These are phyloP conservation scores for Pochonia chlamydosporia DNA, from an alignment of 2,329 filamentous ascomycete species.

Conservation along the genomic window DNA sequence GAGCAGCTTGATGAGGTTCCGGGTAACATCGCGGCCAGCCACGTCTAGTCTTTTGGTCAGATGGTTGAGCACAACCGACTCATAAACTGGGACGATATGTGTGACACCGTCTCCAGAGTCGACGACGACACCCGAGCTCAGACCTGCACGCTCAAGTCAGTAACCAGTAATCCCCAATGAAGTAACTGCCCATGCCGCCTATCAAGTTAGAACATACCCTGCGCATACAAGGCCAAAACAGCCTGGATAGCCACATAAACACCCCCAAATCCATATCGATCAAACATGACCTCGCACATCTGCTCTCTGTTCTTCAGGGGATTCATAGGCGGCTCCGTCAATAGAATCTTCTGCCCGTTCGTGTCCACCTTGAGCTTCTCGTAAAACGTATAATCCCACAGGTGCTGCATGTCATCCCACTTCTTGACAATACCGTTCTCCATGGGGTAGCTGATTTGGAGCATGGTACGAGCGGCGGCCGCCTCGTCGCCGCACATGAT, in stretches of 20 bases:
- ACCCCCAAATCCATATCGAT: slow-evolving; percentile 90
- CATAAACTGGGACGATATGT: slow-evolving; percentile 97
- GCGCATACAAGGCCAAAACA: slow-evolving; percentile 90
- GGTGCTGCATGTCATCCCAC: slow-evolving; percentile 99
- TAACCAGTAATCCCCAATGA: too few relatives aligned
- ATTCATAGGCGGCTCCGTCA: slow-evolving; percentile 97
- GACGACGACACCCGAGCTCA: slow-evolving; percentile 92
- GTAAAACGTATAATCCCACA: slow-evolving; percentile 98
- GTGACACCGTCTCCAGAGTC: slow-evolving; percentile 98
- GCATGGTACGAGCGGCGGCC: slow-evolving; percentile 89
- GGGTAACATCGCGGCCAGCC: slow-evolving; percentile 94
- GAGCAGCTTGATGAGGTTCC: slow-evolving; percentile 92
- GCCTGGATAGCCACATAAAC: slow-evolving; percentile 98
- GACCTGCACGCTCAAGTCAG: slow-evolving; percentile 42
- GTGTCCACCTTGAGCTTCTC: slow-evolving; percentile 96
- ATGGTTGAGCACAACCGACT: slow-evolving; percentile 96
- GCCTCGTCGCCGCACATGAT: slow-evolving; percentile 99
- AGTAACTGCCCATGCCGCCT: too few relatives aligned
- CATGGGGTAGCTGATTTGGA: slow-evolving; percentile 99
- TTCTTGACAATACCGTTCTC: slow-evolving; percentile 99
- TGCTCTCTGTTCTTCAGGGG: slow-evolving; percentile 93
- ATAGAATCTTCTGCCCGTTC: slow-evolving; percentile 87
- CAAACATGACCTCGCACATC: slow-evolving; percentile 99
- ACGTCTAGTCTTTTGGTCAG: slow-evolving; percentile 91
- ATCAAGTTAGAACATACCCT: slow-evolving; percentile 53